Conservation (phyloP, 768 basidiomycete species). For the Psilocybe subaeruginosa region DNA sequence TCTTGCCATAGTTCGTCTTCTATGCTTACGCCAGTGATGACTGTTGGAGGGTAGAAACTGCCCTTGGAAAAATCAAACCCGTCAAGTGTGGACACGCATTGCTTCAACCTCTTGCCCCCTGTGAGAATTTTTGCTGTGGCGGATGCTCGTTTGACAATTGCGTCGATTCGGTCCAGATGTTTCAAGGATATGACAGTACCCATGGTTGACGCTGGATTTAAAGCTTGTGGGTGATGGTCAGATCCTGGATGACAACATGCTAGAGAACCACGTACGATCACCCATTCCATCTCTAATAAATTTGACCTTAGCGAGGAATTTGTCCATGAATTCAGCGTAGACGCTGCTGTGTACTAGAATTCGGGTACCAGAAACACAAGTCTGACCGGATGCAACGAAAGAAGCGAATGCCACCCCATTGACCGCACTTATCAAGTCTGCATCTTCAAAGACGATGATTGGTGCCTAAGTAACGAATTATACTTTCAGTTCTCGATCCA, state of each 20-base stretch:
- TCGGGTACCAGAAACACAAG: constrained; percentile 91
- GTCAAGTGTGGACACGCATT: constrained; percentile 60
- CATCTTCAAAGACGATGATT: constrained; percentile 78
- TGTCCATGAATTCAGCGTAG: constrained; percentile 67
- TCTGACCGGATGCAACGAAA: constrained; percentile 88
- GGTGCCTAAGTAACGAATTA: constrained; percentile 58
- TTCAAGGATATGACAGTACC: constrained; percentile 74
- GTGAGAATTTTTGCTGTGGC: constrained; percentile 49
- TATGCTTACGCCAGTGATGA: constrained; percentile 59
- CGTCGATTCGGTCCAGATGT: constrained; percentile 68
- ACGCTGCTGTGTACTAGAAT: constrained; percentile 71
- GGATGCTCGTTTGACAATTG: constrained; percentile 47
- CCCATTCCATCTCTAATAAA: constrained; percentile 75
- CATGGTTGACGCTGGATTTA: constrained; percentile 74
- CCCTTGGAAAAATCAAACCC: constrained; percentile 72
- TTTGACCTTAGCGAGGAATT: constrained; percentile 63
- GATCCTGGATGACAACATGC: background rate
- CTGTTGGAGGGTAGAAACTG: constrained; percentile 80
- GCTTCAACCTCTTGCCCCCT: constrained; percentile 71
- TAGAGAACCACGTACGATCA: constrained; percentile 54
- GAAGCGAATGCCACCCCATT: constrained; percentile 85
- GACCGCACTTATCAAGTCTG: constrained; percentile 71
- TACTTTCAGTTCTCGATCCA: background rate
- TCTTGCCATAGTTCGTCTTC: constrained; percentile 77
- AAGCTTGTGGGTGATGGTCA: constrained; percentile 44